These are phyloP conservation scores for Haematococcus sp. DNA, from an alignment of 139 green algal species.

Conservation along the genomic window DNA sequence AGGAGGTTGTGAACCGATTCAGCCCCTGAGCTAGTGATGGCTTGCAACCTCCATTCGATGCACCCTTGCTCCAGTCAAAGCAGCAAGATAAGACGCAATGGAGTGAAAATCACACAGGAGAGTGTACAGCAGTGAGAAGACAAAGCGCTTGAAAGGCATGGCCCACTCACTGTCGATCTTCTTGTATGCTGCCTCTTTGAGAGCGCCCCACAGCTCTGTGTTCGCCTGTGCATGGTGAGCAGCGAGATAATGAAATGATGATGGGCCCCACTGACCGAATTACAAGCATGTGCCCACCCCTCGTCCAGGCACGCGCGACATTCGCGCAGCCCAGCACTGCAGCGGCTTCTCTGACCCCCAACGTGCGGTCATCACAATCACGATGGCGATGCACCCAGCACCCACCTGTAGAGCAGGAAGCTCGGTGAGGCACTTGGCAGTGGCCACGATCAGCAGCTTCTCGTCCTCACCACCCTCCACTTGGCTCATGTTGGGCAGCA, in stretches of 20 bases:
- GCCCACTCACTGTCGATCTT: conserved; percentile 46
- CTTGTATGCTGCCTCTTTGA: conserved; percentile 63
- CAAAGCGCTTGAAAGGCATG: too few relatives aligned
- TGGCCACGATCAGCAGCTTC: conserved; percentile 79
- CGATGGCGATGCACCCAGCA: background rate
- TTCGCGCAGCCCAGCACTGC: background rate
- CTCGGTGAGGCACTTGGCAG: conserved; percentile 67
- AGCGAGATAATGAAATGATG: background rate
- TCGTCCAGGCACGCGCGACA: background rate
- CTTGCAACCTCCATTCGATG: background rate
- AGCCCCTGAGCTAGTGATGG: background rate
- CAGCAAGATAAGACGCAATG: too few relatives aligned
- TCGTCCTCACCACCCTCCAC: conserved; percentile 63
- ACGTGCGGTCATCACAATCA: background rate
- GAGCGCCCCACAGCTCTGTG: conserved; percentile 49
- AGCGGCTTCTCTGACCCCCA: background rate
- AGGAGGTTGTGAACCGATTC: background rate
- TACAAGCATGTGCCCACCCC: background rate
- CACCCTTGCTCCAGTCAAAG: background rate
- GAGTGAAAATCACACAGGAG: too few relatives aligned
- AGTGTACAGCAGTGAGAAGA: too few relatives aligned
- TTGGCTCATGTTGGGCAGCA: conserved; percentile 55
- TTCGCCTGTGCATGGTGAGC: conserved; percentile 12
- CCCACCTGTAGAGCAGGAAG: conserved; percentile 28
- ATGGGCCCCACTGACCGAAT: background rate